Evolutionary conservation across 2,329 filamentous ascomycete species (phyloP), one percentile per base, ranked within the genome.

Genomic region (Calonectria honghensis): DNA sequence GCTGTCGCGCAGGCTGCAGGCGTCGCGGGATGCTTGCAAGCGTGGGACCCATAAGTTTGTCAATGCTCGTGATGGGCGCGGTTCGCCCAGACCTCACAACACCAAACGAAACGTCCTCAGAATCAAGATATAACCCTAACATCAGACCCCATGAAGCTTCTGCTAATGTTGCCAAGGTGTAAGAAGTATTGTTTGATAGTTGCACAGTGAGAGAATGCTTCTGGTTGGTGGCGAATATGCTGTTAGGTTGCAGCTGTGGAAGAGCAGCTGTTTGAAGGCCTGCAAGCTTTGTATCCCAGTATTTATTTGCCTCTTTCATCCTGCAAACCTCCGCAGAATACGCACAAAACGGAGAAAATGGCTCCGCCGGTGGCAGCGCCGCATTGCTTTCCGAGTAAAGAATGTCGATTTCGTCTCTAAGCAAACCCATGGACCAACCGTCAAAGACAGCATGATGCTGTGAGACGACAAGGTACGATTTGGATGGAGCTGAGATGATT

Each of bases 61-160:
- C 31, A 24, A 59, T 24, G 6, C 52, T 20, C 2, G 4, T 18
- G n/a, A 59, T 37, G 14, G 52, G 52, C 18, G 20, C 52, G 5
- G 31, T 59, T 59, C 52, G 52, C 6, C 52, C 52, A n/a, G 52
- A 59, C n/a, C 52, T 13, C 6, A 59, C 52, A 37, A 59, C 52
- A 6, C 52, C 52, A 13, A 59, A 59, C 24, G 52, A 37, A n/a
- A 59, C 13, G 7, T 59, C 52, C 37, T 37, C 52, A 13, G 18
- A 59, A 24, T 59, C 52, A 20, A 59, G 52, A 20, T 37, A 59
- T 6, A 31, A 3, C 1, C 52, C 31, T 16, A 59, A 4, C 18
- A 59, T n/a, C 6, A 24, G 1, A 11, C 31, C 52, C 52, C 52
- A 59, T 35, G 52, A 59, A 5, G 52, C 52, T 27, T 59, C 52